Conservation (phyloP, 2,329 filamentous ascomycete genomes). For the Colletotrichum musae region DNA sequence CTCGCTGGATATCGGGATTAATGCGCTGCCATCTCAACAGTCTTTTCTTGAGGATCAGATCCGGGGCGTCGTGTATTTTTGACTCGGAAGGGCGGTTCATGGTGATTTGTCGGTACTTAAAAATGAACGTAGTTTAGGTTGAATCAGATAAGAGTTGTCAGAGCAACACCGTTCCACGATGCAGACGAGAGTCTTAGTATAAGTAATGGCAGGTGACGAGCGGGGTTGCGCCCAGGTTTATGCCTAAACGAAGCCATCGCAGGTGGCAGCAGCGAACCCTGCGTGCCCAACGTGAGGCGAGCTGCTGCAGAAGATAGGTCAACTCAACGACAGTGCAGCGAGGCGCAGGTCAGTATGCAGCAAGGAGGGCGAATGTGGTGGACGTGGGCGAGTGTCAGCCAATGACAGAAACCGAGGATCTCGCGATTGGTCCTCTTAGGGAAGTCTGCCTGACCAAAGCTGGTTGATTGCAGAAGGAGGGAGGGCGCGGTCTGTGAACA, state of each 20-base stretch:
- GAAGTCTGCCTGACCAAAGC: slow-evolving; percentile 4
- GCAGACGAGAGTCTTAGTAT: slow-evolving; percentile 8
- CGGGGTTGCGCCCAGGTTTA: slow-evolving; percentile 1
- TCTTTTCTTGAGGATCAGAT: background rate
- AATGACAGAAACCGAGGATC: slow-evolving; percentile 10
- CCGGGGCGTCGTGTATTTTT: background rate
- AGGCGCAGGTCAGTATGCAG: slow-evolving; percentile 27
- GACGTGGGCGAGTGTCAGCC: slow-evolving; percentile 36
- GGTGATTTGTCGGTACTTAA: background rate
- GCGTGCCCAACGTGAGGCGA: slow-evolving; percentile 31
- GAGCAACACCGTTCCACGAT: slow-evolving; percentile 10
- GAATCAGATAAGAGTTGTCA: slow-evolving; percentile 4
- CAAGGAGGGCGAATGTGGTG: slow-evolving; percentile 12
- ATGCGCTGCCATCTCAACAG: background rate
- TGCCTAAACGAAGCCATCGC: slow-evolving; percentile 11
- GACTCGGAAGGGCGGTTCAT: background rate
- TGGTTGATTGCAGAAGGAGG: background rate
- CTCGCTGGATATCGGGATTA: slow-evolving; percentile 10
- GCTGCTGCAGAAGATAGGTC: slow-evolving; percentile 6
- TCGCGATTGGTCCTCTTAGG: slow-evolving; percentile 7
- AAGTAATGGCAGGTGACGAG: slow-evolving; percentile 15
- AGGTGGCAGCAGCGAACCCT: background rate
- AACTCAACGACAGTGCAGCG: slow-evolving; percentile 24
- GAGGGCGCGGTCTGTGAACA: background rate
- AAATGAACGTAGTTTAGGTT: background rate